Conservation (phyloP, 768 basidiomycete species). For the Dentipellis sp. region DNA sequence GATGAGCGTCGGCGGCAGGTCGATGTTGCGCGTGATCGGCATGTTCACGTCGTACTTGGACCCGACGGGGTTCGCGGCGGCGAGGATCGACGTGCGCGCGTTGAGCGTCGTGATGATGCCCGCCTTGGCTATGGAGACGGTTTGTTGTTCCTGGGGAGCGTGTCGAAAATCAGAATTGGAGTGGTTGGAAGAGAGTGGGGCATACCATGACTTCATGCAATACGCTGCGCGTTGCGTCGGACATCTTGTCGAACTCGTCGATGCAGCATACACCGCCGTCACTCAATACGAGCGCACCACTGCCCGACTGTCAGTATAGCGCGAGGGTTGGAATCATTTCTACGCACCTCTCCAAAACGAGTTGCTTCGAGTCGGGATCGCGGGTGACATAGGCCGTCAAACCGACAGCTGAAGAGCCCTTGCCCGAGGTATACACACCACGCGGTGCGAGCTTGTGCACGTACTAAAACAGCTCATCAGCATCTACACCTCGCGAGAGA, state of each 20-base stretch:
- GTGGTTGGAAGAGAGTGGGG: background rate
- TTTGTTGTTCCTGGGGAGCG: slow-evolving; percentile 85
- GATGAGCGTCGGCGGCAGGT: slow-evolving; percentile 94
- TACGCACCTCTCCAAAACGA: slow-evolving; percentile 86
- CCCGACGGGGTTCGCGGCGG: slow-evolving; percentile 95
- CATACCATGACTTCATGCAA: slow-evolving; percentile 97
- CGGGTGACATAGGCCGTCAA: slow-evolving; percentile 97
- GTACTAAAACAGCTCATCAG: slow-evolving; percentile 46
- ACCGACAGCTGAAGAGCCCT: slow-evolving; percentile 97
- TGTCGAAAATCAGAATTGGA: background rate
- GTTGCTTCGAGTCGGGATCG: slow-evolving; percentile 96
- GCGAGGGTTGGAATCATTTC: background rate
- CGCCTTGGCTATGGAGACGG: slow-evolving; percentile 97
- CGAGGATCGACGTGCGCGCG: slow-evolving; percentile 95
- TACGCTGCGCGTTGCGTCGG: slow-evolving; percentile 92
- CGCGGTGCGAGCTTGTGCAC: slow-evolving; percentile 98
- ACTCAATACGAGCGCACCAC: slow-evolving; percentile 88
- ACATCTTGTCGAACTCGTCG: slow-evolving; percentile 99
- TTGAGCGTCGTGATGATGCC: slow-evolving; percentile 98
- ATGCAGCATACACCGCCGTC: slow-evolving; percentile 98
- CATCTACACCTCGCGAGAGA: background rate
- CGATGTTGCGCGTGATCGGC: slow-evolving; percentile 93
- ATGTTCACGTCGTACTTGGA: slow-evolving; percentile 89
- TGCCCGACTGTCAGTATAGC: slow-evolving; percentile 20
- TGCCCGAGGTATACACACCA: slow-evolving; percentile 96